Conservation (phyloP, 148 eudicot species). For the Arctostaphylos glauca region DNA sequence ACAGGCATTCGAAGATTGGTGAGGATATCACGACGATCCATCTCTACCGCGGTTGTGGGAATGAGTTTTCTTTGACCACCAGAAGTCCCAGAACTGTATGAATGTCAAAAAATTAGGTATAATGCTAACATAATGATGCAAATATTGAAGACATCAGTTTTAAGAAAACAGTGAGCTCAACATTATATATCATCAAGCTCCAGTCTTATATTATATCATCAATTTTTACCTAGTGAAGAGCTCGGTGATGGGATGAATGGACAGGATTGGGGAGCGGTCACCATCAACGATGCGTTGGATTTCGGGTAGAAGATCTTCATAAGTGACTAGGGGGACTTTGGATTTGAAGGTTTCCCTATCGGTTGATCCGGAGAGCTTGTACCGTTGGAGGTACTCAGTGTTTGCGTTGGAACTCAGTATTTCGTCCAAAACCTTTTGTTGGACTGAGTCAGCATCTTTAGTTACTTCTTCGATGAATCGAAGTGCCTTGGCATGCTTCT, state of each 20-base stretch:
- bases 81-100: conserved; percentile 44
- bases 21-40: conserved; percentile 49
- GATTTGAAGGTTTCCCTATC: conserved; percentile 26
- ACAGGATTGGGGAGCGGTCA: conserved; percentile 23
- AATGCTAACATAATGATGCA: neutral
- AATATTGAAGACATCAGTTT: neutral
- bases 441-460: conserved; percentile 14
- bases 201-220: neutral
- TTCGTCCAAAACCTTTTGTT: conserved; percentile 21
- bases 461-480: conserved; percentile 24
- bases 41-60: conserved; percentile 56
- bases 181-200: too few species aligned
- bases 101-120: neutral
- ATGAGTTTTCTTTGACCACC: conserved; percentile 64
- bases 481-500: conserved; percentile 18
- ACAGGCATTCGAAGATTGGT: conserved; percentile 69
- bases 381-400: conserved; percentile 22
- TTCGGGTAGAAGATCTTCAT: conserved; percentile 17
- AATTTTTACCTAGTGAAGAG: conserved; percentile 24
- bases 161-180: too few species aligned
- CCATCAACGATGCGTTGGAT: conserved; percentile 25
- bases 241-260: conserved; percentile 23
- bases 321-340: conserved; percentile 19
- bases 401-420: conserved; percentile 16
- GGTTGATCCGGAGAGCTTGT: conserved; percentile 5